A percentile compares a stretch with the other conserved stretches of the same genome.
Evolutionary conservation across 2,329 filamentous ascomycete genomes (phyloP).

Genomic region (Paradendryphiella salina): DNA sequence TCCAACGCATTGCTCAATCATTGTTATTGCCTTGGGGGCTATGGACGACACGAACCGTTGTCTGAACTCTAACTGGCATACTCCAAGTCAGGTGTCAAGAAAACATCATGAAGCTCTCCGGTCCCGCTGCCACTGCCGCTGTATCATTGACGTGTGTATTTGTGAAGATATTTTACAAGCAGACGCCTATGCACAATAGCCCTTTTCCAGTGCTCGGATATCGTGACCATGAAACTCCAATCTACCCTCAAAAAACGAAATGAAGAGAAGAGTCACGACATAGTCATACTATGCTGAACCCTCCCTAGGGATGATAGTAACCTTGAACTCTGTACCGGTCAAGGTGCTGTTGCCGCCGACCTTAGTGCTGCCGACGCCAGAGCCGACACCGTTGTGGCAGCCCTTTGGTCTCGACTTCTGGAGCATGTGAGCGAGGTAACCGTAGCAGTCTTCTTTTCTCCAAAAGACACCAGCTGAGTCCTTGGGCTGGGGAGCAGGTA

Average conservation of each 20-base stretch:
- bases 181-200: too few relatives aligned
- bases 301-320: slow-evolving; percentile 19
- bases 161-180: too few relatives aligned
- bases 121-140: too few relatives aligned
- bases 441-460: slow-evolving; percentile 34
- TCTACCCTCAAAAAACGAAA: neutral
- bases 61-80: too few relatives aligned
- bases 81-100: too few relatives aligned
- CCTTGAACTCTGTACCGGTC: slow-evolving; percentile 29
- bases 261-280: neutral
- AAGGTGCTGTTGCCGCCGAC: slow-evolving; percentile 29
- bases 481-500: slow-evolving; percentile 22
- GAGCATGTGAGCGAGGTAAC: slow-evolving; percentile 33
- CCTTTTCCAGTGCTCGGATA: too few relatives aligned
- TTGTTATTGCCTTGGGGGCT: too few relatives aligned
- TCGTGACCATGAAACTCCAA: too few relatives aligned
- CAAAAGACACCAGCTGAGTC: slow-evolving; percentile 26
- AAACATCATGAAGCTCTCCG: too few relatives aligned
- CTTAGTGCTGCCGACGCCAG: slow-evolving; percentile 27
- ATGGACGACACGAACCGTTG: too few relatives aligned
- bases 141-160: too few relatives aligned
- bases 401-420: slow-evolving; percentile 23
- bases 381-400: slow-evolving; percentile 24
- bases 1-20: too few relatives aligned
- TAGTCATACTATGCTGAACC: neutral